These are phyloP conservation scores for Sporothrix protearum DNA, from an alignment of 2,329 filamentous ascomycete species.

Conservation along the genomic window DNA sequence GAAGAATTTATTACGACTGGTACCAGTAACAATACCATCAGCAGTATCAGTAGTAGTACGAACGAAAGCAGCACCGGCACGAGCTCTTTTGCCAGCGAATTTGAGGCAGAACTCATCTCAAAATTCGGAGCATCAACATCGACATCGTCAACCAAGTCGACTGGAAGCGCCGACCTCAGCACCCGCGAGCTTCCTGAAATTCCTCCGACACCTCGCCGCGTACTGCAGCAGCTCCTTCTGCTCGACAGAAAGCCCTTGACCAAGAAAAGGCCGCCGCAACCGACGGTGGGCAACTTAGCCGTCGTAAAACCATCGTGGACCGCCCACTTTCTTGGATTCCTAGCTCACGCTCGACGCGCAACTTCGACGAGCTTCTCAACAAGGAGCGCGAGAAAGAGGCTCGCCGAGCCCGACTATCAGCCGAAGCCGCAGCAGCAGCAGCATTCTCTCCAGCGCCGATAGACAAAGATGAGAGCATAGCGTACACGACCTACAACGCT, in stretches of 20 bases:
- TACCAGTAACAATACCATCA: neutral
- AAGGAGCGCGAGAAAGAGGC: constrained; percentile 28
- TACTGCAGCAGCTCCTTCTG: constrained; percentile 9
- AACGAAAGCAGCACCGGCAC: neutral
- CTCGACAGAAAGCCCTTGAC: constrained; percentile 11
- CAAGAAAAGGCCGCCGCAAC: constrained; percentile 23
- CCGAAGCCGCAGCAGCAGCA: neutral
- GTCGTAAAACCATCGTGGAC: constrained; percentile 47
- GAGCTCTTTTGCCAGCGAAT: neutral
- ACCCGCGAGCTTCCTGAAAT: neutral
- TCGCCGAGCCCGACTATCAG: neutral
- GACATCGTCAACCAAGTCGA: neutral
- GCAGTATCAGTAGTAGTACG: neutral
- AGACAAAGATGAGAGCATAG: constrained; percentile 21
- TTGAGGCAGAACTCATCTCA: constrained; percentile 13
- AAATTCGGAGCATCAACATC: neutral
- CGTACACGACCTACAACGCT: neutral
- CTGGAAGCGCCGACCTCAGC: neutral
- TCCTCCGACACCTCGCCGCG: neutral
- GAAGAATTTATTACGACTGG: constrained; percentile 23
- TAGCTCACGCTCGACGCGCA: constrained; percentile 42
- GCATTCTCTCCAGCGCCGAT: neutral
- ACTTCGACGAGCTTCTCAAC: constrained; percentile 36
- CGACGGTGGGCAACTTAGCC: constrained; percentile 35
- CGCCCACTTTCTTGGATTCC: constrained; percentile 53